Base-by-base conservation (phyloP, 495 filamentous ascomycete genomes). In the Poronia punctata region DNA sequence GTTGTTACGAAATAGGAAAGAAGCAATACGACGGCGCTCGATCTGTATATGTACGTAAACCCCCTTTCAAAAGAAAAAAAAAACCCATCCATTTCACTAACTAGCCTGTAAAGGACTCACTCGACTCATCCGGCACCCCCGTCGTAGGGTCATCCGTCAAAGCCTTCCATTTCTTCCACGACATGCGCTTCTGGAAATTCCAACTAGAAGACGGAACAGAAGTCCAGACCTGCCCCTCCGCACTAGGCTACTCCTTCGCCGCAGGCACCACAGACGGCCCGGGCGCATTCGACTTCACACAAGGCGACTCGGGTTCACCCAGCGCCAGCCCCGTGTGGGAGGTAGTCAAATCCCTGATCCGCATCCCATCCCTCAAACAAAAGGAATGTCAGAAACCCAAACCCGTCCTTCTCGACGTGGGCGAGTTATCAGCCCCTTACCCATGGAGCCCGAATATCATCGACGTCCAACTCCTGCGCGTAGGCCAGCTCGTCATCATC, bases 221-320 rank as follows among this genome's bases (percentile, higher is more conserved):
- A 3, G 76, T 84, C 11, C 77, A 70, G 45, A 95, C 90, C 4
- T 96, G 92, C 56, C 81, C 87, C 22, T 90, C 92, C 3, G 92
- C 86, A 0, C 67, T 98, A n/a, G 92, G 92, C 32, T 87, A 87
- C 47, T 85, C 82, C 7, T 98, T 98, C 61, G 92, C 92, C 12
- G 92, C 83, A 11, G 92, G 92, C 18, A 98, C 92, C 1, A 84
- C 86, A 0, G 92, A 98, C 54, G 84, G 92, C 10, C 90, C 90
- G 0, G 92, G 92, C 3, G 78, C 79, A 4, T 94, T 95, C 56
- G 92, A 96, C 65, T 96, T 96, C 61, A 88, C 81, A 14, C 92
- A 98, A 57, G 85, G 80, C 43, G 75, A 86, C 52, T 82, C 79
- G 5, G 78, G 79, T 15, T 59, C 66, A 1, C 83, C 84, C 0